A percentile compares a stretch with the other conserved stretches of the same genome.
These are phyloP conservation scores for Nicotiana benthamiana DNA, from an alignment of 257 asterid genomes.

Conservation along the genomic window DNA sequence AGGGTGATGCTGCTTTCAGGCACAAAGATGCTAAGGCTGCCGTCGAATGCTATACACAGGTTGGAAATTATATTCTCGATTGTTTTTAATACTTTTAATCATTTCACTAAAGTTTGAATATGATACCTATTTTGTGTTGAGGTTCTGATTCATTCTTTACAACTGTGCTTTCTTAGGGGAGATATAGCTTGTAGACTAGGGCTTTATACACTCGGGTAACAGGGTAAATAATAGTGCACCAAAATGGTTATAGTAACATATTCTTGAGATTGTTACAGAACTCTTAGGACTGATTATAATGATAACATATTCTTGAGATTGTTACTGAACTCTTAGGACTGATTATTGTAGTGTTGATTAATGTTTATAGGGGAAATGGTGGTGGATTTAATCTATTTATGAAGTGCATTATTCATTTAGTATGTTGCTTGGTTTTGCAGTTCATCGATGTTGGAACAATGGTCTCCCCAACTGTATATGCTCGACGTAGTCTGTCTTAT, in stretches of 20 bases:
- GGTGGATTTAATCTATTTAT: not conserved
- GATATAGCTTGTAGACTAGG: not conserved
- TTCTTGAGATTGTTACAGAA: not conserved
- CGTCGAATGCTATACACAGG: constrained; percentile 36
- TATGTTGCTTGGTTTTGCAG: constrained; percentile 15
- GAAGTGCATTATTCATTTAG: not conserved
- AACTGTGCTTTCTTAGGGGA: not conserved
- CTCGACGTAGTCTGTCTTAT: constrained; percentile 50
- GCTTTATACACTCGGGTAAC: not conserved
- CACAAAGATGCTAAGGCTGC: constrained; percentile 39
- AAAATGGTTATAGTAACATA: not conserved
- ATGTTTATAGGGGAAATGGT: not conserved
- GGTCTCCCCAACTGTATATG: constrained; percentile 42
- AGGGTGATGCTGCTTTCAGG: constrained; percentile 40
- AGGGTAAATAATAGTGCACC: too few relatives aligned
- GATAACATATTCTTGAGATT: not conserved
- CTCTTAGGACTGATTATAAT: not conserved
- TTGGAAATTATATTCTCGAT: constrained; percentile 7
- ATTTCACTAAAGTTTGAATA: not conserved
- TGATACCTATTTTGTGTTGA: not conserved
- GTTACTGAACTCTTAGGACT: not conserved
- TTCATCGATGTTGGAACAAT: constrained; percentile 36
- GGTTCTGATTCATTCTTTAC: not conserved
- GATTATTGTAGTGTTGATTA: not conserved
- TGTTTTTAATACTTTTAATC: not conserved